phyloP scores from a whole-genome alignment of 495 filamentous ascomycete species.

The Podospora sp. region DNA sequence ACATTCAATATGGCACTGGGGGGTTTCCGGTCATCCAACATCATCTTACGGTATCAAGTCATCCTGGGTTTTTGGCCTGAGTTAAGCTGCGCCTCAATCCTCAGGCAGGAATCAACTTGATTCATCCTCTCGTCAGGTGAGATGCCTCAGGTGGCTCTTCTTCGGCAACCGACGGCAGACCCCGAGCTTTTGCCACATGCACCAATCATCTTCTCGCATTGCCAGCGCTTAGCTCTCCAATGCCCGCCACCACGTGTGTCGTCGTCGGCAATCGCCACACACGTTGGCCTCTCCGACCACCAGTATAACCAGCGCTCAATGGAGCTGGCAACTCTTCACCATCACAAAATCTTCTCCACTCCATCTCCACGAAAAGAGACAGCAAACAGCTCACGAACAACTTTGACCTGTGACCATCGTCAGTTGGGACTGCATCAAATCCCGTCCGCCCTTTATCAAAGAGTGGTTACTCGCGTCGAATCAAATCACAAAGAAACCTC shows the following conservation, averaged over 20 bases:
- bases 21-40: too few species aligned
- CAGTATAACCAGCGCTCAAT: not conserved
- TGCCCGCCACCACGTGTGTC: not conserved
- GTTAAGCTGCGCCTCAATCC: not conserved
- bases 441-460: too few species aligned
- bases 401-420: too few species aligned
- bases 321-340: not conserved
- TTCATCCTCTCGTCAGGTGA: not conserved
- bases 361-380: not conserved
- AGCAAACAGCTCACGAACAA: not conserved
- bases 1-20: too few species aligned
- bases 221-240: slow-evolving; percentile 11
- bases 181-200: not conserved
- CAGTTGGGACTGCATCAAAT: too few species aligned
- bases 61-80: not conserved
- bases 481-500: not conserved
- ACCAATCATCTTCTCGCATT: slow-evolving; percentile 1
- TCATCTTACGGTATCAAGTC: too few species aligned
- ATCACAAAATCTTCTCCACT: not conserved
- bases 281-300: not conserved
- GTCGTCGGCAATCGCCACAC: not conserved
- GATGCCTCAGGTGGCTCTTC: not conserved
- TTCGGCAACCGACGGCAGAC: not conserved
- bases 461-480: too few species aligned
- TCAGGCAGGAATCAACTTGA: not conserved